Conservation (phyloP, 441 rosid species). For the Lepidium campestre region DNA sequence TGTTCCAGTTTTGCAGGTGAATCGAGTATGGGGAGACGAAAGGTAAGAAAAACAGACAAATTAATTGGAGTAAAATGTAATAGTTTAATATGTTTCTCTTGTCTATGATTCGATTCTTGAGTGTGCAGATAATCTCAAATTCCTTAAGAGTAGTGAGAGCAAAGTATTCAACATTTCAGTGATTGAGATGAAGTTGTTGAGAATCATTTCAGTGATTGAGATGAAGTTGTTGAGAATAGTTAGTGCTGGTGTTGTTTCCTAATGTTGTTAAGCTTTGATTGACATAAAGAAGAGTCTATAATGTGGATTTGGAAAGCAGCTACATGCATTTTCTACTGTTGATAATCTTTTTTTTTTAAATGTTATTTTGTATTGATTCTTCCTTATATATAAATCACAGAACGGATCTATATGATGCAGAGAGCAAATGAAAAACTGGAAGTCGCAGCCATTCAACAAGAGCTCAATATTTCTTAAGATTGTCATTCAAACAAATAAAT, state of each 20-base stretch:
- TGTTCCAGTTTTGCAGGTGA: conserved; percentile 70
- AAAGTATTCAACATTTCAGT: background rate
- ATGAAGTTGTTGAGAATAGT: background rate
- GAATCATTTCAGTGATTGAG: background rate
- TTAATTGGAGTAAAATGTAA: background rate
- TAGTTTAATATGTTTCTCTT: background rate
- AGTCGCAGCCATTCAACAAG: conserved; percentile 16
- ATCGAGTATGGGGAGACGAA: conserved; percentile 69
- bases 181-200: too few species aligned
- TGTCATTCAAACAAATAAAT: conserved; percentile 1
- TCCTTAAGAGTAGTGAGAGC: background rate
- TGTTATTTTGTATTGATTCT: background rate
- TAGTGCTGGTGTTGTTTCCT: background rate
- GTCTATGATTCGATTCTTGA: background rate
- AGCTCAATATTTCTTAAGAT: background rate
- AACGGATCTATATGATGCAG: conserved; percentile 32
- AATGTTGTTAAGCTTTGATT: background rate
- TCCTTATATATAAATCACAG: conserved; percentile 23
- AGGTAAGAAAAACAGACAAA: too few species aligned
- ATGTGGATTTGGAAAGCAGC: background rate
- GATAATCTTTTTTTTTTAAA: background rate
- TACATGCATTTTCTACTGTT: background rate
- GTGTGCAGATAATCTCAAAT: background rate
- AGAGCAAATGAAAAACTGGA: conserved; percentile 23
- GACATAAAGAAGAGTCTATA: background rate